Base-by-base conservation (phyloP, 1,139 yeast genomes). In the Debaryomycetaceae sp. region DNA sequence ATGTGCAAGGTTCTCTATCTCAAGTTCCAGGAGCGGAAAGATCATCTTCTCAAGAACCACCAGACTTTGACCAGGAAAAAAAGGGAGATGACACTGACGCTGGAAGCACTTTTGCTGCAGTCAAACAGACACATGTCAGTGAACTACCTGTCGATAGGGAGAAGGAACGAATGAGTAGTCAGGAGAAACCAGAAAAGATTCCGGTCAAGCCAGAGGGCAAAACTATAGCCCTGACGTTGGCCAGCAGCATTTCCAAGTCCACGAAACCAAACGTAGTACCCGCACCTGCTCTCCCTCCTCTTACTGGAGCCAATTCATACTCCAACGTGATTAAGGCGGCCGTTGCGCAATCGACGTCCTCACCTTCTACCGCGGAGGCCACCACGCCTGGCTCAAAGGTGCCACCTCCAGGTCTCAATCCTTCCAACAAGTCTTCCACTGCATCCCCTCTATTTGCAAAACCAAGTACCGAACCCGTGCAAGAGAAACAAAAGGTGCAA, bases 391-490 rank as follows among this genome's bases (percentile, higher is more conserved):
- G 47, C 4, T 42, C 52, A 39, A 50, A 55, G 6, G 58, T 59
- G 20, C 63, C 75, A 36, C 82, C 83, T 1, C 75, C 74, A 1
- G 81, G 82, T 1, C 62, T 78, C 38, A 73, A 72, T 14, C 38
- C 39, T 3, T 11, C 36, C 17, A 38, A 34, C n/a, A 40, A 37
- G 20, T 40, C 46, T 11, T 36, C 36, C 1, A 49, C 55, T 31
- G 47, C 56, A 8, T 59, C 65, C 13, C 65, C 67, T 8, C 47
- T 51, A n/a, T 41, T 50, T n/a, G 40, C 40, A 3, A 37, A n/a
- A 14, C 35, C 24, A 11, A 27, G 11, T n/a, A 17, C 35, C 22
- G 8, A 27, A 13, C 34, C 34, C 27, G 38, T 24, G 24, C 37
- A 37, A 27, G 27, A 24, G 8, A 17, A 4, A 8, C 14, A 27